Evolutionary conservation across 1,284 basidiomycete genomes (phyloP), one percentile per base, ranked within the genome.

Genomic region (Serendipita sp.): DNA sequence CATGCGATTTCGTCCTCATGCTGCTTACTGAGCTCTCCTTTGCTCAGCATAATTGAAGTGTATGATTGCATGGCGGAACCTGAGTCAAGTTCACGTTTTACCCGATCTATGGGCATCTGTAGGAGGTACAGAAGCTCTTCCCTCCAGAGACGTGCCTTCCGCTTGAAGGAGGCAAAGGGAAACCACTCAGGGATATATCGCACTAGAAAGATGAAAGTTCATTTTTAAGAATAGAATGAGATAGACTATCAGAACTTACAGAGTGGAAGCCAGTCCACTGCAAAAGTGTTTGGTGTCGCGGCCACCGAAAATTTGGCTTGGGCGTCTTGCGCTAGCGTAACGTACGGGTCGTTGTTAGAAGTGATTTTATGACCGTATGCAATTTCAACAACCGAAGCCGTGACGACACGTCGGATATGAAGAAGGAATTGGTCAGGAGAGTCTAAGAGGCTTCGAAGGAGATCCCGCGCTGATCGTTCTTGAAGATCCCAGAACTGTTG

Each of bases 91-190:
- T 77, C 72, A 13, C 75, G 65, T 62, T 72, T 71, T 2, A 76
- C 76, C 61, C 72, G 74, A 29, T 70, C 66, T 55, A 74, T 76
- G 3, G 79, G 78, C 10, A 67, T 69, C 13, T 72, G 67, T 6
- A 73, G 65, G 64, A 77, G 72, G 2, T 71, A 69, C 2, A 64
- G 63, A 1, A 74, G 69, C 1, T 72, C 64, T 35, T 69, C 65
- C 3, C 66, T 70, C 72, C 75, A 78, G 35, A 67, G 63, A 10
- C 72, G 69, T 2, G 77, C 79, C 6, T 72, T 72, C 30, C 69
- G 68, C 65, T 79, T 69, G 70, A 81, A 82, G 0, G 73, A 71
- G 29, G 72, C 71, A 0, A 80, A 79, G 42, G 79, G 80, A 3
- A 80, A 63, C 79, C 79, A 81, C 63, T 76, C 74, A 0, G 80